Percentiles rank a stretch among this genome's conserved stretches.
Conservation (phyloP, 2,329 filamentous ascomycete genomes). For the Neoarthrinium moseri region DNA sequence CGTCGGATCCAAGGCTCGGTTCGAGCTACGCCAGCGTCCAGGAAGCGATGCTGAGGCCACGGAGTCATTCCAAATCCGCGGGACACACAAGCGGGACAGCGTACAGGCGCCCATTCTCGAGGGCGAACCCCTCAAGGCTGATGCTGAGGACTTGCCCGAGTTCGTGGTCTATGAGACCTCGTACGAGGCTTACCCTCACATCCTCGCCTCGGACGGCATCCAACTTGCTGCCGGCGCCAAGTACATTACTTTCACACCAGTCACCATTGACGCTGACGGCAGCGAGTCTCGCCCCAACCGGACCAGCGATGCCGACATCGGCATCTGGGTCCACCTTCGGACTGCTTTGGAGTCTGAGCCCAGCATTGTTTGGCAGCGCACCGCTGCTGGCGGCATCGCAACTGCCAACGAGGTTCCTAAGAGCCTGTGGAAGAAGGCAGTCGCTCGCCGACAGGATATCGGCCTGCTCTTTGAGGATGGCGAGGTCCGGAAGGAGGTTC, state of each 20-base stretch:
- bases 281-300: slow-evolving; percentile 27
- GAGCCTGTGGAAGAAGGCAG: slow-evolving; percentile 38
- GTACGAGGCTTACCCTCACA: slow-evolving; percentile 42
- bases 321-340: slow-evolving; percentile 39
- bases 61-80: slow-evolving; percentile 34
- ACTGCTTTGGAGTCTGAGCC: slow-evolving; percentile 30
- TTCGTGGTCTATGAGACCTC: slow-evolving; percentile 43
- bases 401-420: slow-evolving; percentile 32
- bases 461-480: slow-evolving; percentile 42
- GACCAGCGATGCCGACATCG: slow-evolving; percentile 36
- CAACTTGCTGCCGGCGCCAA: slow-evolving; percentile 37
- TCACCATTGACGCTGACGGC: slow-evolving; percentile 19
- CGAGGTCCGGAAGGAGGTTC: slow-evolving; percentile 40
- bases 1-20: slow-evolving; percentile 35
- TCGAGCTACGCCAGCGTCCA: slow-evolving; percentile 27
- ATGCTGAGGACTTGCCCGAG: slow-evolving; percentile 34
- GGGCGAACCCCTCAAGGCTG: slow-evolving; percentile 28
- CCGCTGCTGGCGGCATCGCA: slow-evolving; percentile 33
- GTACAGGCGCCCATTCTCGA: slow-evolving; percentile 23
- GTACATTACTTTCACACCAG: slow-evolving; percentile 28
- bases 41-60: slow-evolving; percentile 20
- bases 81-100: slow-evolving; percentile 26
- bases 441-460: slow-evolving; percentile 39
- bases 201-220: slow-evolving; percentile 38
- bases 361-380: slow-evolving; percentile 35